Base-by-base conservation (phyloP, 257 asterid species). In the Solanum corneliomulleri region DNA sequence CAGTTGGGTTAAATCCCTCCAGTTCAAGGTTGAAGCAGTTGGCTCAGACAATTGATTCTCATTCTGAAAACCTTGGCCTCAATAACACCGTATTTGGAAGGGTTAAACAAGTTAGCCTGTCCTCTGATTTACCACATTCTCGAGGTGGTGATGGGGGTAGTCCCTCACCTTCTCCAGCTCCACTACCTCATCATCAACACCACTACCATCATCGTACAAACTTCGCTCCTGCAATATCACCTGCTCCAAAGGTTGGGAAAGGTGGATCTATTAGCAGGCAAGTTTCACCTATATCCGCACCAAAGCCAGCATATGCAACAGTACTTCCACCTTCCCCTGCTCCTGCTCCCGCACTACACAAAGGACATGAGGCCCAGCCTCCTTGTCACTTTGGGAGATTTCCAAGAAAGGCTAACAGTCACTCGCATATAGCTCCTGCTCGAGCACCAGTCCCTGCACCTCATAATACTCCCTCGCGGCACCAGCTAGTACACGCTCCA, bases 71-170 rank as follows among this genome's bases (percentile, higher is more conserved):
- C 88, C 98, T 97, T 41, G 99, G 99, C 85, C 96, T 97, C 60
- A 96, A 97, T 84, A 93, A 95, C 94, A 97, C 97, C 0, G 96
- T 94, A 35, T 97, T 97, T 86, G 99, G 99, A n/a, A 94, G 92
- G 89, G 99, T 97, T 41, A 97, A 97, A 90, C 99, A 97, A 95
- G 98, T 97, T 44, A 89, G 94, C 86, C 99, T 97, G 89, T 95
- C 99, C 16, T 95, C 99, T 69, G 68, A 91, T 56, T 84, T 92
- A 86, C 95, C 92, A 23, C 98, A 92, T 91, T 92, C 98, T 83
- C 93, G 91, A 10, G 93, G 94, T 20, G 81, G 89, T 31, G 89
- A 89, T 72, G 87, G 39, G 21, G 71, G 83, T 56, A 85, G 83
- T 25, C 71, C 71, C 14, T 31, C 94, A 42, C 94, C 95, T 18